phyloP scores from a whole-genome alignment of 202 grass and related monocot species.

The Setaria italica region DNA sequence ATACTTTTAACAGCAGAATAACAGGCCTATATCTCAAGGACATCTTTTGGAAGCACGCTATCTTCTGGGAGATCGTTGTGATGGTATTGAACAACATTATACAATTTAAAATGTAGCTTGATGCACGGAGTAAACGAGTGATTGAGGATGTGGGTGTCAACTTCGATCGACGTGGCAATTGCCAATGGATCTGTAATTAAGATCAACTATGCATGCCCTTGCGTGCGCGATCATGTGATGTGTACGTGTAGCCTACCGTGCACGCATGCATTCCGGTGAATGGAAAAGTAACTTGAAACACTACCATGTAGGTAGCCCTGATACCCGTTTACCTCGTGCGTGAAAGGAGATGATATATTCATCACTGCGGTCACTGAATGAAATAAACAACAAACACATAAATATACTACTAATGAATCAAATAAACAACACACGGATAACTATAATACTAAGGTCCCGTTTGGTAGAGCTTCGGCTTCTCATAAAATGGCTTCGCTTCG shows the following conservation, averaged over 20 bases:
- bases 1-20: too few species aligned
- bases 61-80: not conserved
- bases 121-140: not conserved
- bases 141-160: not conserved
- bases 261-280: not conserved
- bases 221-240: not conserved
- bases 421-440: too few species aligned
- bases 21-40: not conserved
- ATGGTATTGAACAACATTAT: not conserved
- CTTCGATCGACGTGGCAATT: conserved; percentile 19
- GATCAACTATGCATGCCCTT: not conserved
- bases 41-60: not conserved
- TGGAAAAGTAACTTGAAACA: not conserved
- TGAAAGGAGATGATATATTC: not conserved
- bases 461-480: too few species aligned
- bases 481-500: too few species aligned
- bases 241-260: not conserved
- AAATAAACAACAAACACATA: too few species aligned
- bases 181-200: not conserved
- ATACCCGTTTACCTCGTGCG: conserved; percentile 25
- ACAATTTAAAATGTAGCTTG: not conserved
- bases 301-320: not conserved
- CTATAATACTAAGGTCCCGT: too few species aligned
- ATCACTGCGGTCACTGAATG: too few species aligned
- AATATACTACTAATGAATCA: too few species aligned